Evolutionary conservation across 177 flowering plant species (phyloP).

Genomic region (Vitis hybrid): DNA sequence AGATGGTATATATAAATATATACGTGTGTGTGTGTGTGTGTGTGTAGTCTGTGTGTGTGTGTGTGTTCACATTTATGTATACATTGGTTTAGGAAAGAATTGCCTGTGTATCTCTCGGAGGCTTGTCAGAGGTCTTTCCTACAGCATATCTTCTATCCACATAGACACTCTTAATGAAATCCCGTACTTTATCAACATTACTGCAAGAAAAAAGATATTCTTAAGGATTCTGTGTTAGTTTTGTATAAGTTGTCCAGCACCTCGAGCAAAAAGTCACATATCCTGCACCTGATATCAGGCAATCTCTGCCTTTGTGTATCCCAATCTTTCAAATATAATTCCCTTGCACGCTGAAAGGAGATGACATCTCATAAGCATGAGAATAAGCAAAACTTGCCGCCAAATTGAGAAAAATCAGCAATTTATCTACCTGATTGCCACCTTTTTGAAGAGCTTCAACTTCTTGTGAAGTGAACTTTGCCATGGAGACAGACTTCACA

Average conservation of each 20-base stretch:
- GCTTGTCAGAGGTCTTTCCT: slow-evolving; percentile 60
- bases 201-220: slow-evolving; percentile 41
- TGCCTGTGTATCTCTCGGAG: slow-evolving; percentile 81
- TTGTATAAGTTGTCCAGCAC: background rate
- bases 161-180: slow-evolving; percentile 77
- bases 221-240: background rate
- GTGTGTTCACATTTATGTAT: too few species aligned
- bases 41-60: too few species aligned
- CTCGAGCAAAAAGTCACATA: slow-evolving; percentile 4
- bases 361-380: slow-evolving; percentile 15
- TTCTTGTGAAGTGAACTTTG: slow-evolving; percentile 91
- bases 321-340: slow-evolving; percentile 78
- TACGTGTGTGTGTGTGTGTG: too few species aligned
- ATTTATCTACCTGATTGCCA: slow-evolving; percentile 83
- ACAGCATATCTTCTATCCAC: slow-evolving; percentile 70
- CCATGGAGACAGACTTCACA: slow-evolving; percentile 96
- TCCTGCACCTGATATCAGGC: slow-evolving; percentile 70
- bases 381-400: background rate
- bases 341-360: slow-evolving; percentile 82
- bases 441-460: slow-evolving; percentile 93
- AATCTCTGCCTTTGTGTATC: slow-evolving; percentile 71
- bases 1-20: too few species aligned
- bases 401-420: slow-evolving; percentile 7
- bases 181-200: slow-evolving; percentile 73
- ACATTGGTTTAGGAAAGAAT: background rate